phyloP scores from a whole-genome alignment of 306 rosid species.

The Trifolium fragiferum region DNA sequence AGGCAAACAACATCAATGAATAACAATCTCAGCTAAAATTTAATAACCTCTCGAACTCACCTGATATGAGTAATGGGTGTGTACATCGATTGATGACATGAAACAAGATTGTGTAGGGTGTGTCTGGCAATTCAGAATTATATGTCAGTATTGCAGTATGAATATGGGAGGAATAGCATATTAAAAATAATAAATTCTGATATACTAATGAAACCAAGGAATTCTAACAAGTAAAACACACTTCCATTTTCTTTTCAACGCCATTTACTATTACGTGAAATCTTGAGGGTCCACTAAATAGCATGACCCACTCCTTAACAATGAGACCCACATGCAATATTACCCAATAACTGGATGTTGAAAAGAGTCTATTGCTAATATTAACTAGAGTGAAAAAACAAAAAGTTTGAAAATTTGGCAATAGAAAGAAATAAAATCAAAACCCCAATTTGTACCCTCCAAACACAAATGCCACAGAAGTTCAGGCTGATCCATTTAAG shows the following conservation, averaged over 20 bases:
- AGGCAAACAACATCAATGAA: conserved; percentile 33
- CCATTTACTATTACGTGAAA: background rate
- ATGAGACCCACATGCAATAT: background rate
- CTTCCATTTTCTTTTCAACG: background rate
- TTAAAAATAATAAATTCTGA: conserved; percentile 9
- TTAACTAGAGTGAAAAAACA: conserved; percentile 12
- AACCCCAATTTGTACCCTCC: background rate
- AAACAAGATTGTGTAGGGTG: conserved; percentile 99
- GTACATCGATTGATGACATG: conserved; percentile 97
- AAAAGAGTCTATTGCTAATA: conserved; percentile 1
- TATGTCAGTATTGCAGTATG: conserved; percentile 24
- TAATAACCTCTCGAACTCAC: conserved; percentile 50
- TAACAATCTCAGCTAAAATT: conserved; percentile 25
- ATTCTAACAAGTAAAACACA: background rate
- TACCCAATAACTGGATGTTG: background rate
- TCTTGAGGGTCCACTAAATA: background rate
- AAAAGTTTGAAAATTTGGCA: background rate
- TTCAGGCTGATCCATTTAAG: conserved; percentile 7
- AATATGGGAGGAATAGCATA: conserved; percentile 2
- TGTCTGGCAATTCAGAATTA: conserved; percentile 63
- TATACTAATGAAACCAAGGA: conserved; percentile 21
- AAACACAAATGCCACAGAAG: background rate
- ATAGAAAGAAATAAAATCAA: conserved; percentile 11
- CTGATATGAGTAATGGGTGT: conserved; percentile 99
- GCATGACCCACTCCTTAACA: background rate